A percentile compares a stretch with the other conserved stretches of the same genome.
Evolutionary conservation across 1,284 basidiomycete genomes (phyloP).

Genomic region (Coniophora puteana): DNA sequence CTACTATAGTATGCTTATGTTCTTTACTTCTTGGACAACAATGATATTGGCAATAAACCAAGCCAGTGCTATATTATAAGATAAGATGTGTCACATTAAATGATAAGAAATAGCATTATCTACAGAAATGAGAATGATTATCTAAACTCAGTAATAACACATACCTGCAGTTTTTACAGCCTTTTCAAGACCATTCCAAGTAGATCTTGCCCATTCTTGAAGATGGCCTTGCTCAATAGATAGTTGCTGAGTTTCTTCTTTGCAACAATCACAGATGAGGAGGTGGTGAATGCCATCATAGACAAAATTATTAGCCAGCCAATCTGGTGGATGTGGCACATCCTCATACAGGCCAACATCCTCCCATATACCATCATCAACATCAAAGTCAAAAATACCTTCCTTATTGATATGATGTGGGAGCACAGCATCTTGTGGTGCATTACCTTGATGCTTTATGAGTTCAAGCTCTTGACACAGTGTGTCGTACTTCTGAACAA

Average conservation of each 20-base stretch:
- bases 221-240: slow-evolving; percentile 7
- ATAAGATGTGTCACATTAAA: too few relatives aligned
- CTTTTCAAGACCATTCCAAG: slow-evolving; percentile 1
- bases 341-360: slow-evolving; percentile 7
- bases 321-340: neutral
- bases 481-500: slow-evolving; percentile 7
- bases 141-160: neutral
- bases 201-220: slow-evolving; percentile 14
- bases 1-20: too few relatives aligned
- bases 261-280: slow-evolving; percentile 9
- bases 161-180: neutral
- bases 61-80: too few relatives aligned
- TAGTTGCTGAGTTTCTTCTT: slow-evolving; percentile 12
- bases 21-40: too few relatives aligned
- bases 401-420: slow-evolving; percentile 5
- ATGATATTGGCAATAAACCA: too few relatives aligned
- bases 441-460: slow-evolving; percentile 5
- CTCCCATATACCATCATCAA: slow-evolving; percentile 12
- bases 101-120: neutral
- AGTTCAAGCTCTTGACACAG: slow-evolving; percentile 5
- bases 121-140: neutral
- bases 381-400: slow-evolving; percentile 9
- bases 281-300: slow-evolving; percentile 10
- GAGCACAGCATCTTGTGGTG: slow-evolving; percentile 3
- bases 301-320: slow-evolving; percentile 8